Percentiles rank a stretch among this genome's conserved stretches.
Conservation (phyloP, 1,284 basidiomycete species). For the Fistulinella cinereoalba region DNA sequence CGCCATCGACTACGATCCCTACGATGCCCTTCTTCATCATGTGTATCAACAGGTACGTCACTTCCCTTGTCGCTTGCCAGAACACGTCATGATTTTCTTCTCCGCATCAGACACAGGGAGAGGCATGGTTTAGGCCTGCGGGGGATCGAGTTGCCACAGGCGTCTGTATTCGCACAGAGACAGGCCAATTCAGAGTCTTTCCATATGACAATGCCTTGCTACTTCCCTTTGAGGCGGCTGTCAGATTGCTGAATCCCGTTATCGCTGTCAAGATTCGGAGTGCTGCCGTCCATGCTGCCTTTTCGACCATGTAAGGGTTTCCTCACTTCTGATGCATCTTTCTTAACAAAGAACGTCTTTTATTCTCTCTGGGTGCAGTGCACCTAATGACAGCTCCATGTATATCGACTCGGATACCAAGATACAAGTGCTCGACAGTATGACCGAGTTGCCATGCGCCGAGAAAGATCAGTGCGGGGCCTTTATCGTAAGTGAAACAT, state of each 20-base stretch:
- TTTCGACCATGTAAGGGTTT: slow-evolving; percentile 39
- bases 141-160: slow-evolving; percentile 51
- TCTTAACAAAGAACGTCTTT: background rate
- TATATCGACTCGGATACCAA: slow-evolving; percentile 69
- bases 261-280: slow-evolving; percentile 79
- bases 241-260: slow-evolving; percentile 71
- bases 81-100: background rate
- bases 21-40: slow-evolving; percentile 38
- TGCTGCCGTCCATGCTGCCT: slow-evolving; percentile 77
- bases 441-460: slow-evolving; percentile 65
- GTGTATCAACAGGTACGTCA: slow-evolving; percentile 32
- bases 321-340: background rate
- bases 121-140: slow-evolving; percentile 55
- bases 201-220: slow-evolving; percentile 67
- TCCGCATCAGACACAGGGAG: slow-evolving; percentile 46
- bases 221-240: slow-evolving; percentile 66
- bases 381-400: slow-evolving; percentile 34
- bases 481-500: slow-evolving; percentile 62
- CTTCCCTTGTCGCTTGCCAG: background rate
- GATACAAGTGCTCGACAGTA: slow-evolving; percentile 66
- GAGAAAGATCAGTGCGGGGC: slow-evolving; percentile 83
- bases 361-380: slow-evolving; percentile 4
- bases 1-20: slow-evolving; percentile 37
- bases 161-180: slow-evolving; percentile 63
- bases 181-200: slow-evolving; percentile 65